Evolutionary conservation across 2,329 filamentous ascomycete genomes (phyloP).

Genomic region (Nemania sp.): DNA sequence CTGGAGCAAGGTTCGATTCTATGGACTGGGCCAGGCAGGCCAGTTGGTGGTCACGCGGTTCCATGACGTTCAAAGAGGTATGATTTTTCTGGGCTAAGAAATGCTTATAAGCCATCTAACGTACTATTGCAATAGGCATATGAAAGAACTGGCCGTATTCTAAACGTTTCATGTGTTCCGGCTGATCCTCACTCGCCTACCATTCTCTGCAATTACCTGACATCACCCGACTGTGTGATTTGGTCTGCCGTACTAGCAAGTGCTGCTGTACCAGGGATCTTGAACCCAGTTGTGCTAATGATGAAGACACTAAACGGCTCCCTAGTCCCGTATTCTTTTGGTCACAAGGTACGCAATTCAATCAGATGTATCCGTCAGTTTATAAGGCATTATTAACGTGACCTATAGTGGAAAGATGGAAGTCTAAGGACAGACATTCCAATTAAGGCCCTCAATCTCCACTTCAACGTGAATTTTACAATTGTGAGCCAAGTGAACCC

Average conservation of each 20-base stretch:
- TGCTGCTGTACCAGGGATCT: constrained; percentile 92
- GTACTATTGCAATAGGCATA: not conserved
- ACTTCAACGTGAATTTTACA: constrained; percentile 99
- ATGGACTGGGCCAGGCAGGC: constrained; percentile 89
- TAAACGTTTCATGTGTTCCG: constrained; percentile 71
- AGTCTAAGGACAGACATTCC: constrained; percentile 95
- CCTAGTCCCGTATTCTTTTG: constrained; percentile 91
- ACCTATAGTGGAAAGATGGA: constrained; percentile 85
- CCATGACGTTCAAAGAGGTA: constrained; percentile 93
- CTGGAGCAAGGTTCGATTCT: constrained; percentile 93
- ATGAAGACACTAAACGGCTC: constrained; percentile 85
- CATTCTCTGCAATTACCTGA: constrained; percentile 95
- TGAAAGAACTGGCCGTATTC: not conserved
- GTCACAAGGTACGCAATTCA: constrained; percentile 73
- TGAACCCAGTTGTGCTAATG: constrained; percentile 93
- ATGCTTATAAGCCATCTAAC: not conserved
- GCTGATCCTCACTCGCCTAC: constrained; percentile 93
- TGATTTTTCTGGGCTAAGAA: constrained; percentile 52
- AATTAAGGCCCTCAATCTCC: constrained; percentile 90
- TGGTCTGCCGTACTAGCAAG: constrained; percentile 97
- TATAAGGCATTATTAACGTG: constrained; percentile 21
- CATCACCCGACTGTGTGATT: constrained; percentile 95
- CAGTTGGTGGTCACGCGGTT: constrained; percentile 91
- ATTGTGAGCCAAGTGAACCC: constrained; percentile 92
- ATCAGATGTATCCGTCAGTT: not conserved